A percentile compares a stretch with the other conserved stretches of the same genome.
phyloP scores from a whole-genome alignment of 176 grass and related monocot species.

The Ampelocalamus luodianensis region DNA sequence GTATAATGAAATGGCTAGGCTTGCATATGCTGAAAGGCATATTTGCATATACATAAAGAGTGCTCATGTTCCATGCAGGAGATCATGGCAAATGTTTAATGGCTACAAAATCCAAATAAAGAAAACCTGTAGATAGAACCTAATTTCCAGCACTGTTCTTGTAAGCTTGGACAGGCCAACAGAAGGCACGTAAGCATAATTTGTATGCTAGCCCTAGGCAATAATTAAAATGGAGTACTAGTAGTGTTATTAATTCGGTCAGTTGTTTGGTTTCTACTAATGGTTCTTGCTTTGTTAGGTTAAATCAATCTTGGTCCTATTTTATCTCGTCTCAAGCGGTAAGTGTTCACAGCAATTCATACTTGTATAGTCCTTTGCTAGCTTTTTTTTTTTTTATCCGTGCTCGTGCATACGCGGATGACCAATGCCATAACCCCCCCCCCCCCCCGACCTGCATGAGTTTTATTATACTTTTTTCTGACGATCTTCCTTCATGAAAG shows the following conservation, averaged over 20 bases:
- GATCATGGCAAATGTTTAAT: background rate
- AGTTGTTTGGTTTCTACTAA: constrained; percentile 4
- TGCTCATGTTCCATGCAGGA: constrained; percentile 3
- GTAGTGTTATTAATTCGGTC: background rate
- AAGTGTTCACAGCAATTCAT: background rate
- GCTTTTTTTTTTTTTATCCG: too few species aligned
- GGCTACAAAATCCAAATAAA: background rate
- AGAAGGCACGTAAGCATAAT: background rate
- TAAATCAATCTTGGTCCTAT: background rate
- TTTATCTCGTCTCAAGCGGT: background rate
- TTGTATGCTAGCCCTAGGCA: background rate
- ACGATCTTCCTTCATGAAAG: too few species aligned
- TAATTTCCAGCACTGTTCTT: background rate
- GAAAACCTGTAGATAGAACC: background rate
- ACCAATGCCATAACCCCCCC: too few species aligned
- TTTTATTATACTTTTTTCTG: too few species aligned
- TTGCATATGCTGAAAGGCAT: constrained; percentile 26
- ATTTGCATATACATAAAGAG: constrained; percentile 24
- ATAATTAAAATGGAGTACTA: background rate
- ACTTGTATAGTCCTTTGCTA: too few species aligned
- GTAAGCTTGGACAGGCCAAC: background rate
- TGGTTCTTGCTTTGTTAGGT: background rate
- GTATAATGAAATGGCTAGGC: background rate
- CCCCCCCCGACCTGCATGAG: too few species aligned
- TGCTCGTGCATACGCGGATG: too few species aligned